Base-by-base conservation (phyloP, 345 rosid species). In the Populus ilicifolia region DNA sequence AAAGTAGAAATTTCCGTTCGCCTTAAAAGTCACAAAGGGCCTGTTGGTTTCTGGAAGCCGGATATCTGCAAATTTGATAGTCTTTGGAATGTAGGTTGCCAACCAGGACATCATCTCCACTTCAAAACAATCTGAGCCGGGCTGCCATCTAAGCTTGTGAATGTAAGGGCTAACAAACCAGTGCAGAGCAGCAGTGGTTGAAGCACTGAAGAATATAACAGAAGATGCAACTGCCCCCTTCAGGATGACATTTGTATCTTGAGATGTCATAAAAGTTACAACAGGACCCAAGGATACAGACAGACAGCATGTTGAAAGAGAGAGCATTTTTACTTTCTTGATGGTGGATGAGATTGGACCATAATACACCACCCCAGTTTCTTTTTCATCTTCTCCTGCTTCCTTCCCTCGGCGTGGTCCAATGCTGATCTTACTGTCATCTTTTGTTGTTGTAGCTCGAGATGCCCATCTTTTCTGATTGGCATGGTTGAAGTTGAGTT, bases 21-120 rank as follows among this genome's bases (percentile, higher is more conserved):
- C 99, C 84, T 89, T 89, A 64, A 96, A 92, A 20, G 97, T 90
- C 78, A 96, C 98, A 25, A 75, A 93, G 16, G 99, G 99, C 84
- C 98, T 84, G 52, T 92, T 91, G 71, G 97, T 96, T 78, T 89
- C 89, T 3, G 97, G 78, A 16, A 79, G 89, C 29, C 89, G 90
- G 63, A 95, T 89, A 54, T 92, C 99, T 6, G 99, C 84, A 75
- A 95, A 93, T 74, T 85, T 95, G 74, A 95, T 83, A 4, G 96
- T 90, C 87, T 82, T 85, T 0, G 94, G 88, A 30, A 84, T 59
- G 70, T 78, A 74, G 27, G 94, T 90, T 0, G 88, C 99, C 63
- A 95, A 73, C 99, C 99, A 95, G 0, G 99, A 86, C 98, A 95
- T 71, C 96, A 89, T 93, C 88, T 95, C 99, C 9, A 91, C 98